Conservation (phyloP, 2,329 filamentous ascomycete genomes). For the Nothopassalora personata region DNA sequence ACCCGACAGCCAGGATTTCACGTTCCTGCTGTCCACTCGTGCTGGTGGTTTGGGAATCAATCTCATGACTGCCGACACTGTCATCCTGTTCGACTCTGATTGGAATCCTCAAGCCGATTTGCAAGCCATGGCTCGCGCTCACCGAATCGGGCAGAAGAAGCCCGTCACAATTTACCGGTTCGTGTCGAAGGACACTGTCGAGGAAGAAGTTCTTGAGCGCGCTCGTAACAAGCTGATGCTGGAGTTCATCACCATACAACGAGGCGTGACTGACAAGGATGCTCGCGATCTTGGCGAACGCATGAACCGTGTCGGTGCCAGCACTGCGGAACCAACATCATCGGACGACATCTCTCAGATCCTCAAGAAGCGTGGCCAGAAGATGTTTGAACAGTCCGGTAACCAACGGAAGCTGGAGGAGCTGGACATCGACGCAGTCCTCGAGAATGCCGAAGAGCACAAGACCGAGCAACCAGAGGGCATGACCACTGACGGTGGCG, state of each 20-base stretch:
- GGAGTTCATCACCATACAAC: slow-evolving; percentile 95
- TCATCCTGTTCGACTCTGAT: slow-evolving; percentile 95
- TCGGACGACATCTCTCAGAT: slow-evolving; percentile 95
- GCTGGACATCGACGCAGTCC: slow-evolving; percentile 92
- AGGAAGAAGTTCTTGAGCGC: slow-evolving; percentile 93
- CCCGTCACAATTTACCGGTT: slow-evolving; percentile 95
- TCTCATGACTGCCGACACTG: slow-evolving; percentile 96
- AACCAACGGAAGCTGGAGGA: slow-evolving; percentile 97
- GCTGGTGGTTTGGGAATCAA: slow-evolving; percentile 98
- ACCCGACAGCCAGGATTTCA: slow-evolving; percentile 92
- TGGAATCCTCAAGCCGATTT: slow-evolving; percentile 99
- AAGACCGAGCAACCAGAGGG: slow-evolving; percentile 93
- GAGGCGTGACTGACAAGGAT: slow-evolving; percentile 91
- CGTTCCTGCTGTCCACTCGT: slow-evolving; percentile 88
- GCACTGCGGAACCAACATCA: slow-evolving; percentile 71
- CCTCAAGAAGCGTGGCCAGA: slow-evolving; percentile 94
- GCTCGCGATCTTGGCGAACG: slow-evolving; percentile 78
- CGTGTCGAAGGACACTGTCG: slow-evolving; percentile 96
- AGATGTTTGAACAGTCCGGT: slow-evolving; percentile 96
- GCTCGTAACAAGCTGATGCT: slow-evolving; percentile 96
- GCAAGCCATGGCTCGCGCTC: slow-evolving; percentile 96
- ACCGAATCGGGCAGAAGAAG: slow-evolving; percentile 93
- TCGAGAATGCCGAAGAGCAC: slow-evolving; percentile 94
- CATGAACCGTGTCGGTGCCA: slow-evolving; percentile 57
- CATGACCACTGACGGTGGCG: slow-evolving; percentile 90